Conservation (phyloP, 306 rosid genomes). For the Malus sieversii region DNA sequence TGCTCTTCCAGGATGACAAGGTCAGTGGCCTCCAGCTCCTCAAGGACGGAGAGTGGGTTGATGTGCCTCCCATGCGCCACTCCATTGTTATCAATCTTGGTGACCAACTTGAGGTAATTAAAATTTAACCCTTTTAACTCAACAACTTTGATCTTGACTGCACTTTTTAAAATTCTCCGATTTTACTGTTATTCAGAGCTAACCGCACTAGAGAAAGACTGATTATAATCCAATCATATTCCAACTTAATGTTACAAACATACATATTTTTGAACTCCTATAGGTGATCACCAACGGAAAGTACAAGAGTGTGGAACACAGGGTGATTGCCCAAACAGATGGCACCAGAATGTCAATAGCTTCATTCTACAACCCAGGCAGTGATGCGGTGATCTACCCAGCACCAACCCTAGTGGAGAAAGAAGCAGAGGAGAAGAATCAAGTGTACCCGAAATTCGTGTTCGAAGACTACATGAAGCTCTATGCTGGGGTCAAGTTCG, state of each 20-base stretch:
- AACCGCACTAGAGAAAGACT: too few species aligned
- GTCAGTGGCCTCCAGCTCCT: slow-evolving; percentile 87
- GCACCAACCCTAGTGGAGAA: slow-evolving; percentile 63
- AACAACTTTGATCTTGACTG: background rate
- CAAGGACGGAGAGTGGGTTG: slow-evolving; percentile 72
- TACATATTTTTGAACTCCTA: background rate
- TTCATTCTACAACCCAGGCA: slow-evolving; percentile 86
- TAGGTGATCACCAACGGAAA: slow-evolving; percentile 86
- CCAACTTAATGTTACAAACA: background rate
- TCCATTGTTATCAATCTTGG: slow-evolving; percentile 81
- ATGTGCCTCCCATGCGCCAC: slow-evolving; percentile 89
- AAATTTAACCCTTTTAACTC: background rate
- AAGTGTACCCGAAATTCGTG: slow-evolving; percentile 78
- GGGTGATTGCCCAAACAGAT: slow-evolving; percentile 70
- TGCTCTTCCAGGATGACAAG: slow-evolving; percentile 83
- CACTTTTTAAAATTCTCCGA: too few species aligned
- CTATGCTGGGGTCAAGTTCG: slow-evolving; percentile 57
- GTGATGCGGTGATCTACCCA: slow-evolving; percentile 82
- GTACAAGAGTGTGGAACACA: slow-evolving; percentile 84
- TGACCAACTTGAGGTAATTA: slow-evolving; percentile 79
- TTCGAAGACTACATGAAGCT: slow-evolving; percentile 91
- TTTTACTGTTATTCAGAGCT: too few species aligned
- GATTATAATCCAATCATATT: background rate
- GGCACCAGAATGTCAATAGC: slow-evolving; percentile 89
- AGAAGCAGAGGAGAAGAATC: slow-evolving; percentile 49